Percentiles rank a stretch among this genome's conserved stretches.
Evolutionary conservation across 208 protist genomes (phyloP).

Genomic region (Acanthamoeba triangularis): DNA sequence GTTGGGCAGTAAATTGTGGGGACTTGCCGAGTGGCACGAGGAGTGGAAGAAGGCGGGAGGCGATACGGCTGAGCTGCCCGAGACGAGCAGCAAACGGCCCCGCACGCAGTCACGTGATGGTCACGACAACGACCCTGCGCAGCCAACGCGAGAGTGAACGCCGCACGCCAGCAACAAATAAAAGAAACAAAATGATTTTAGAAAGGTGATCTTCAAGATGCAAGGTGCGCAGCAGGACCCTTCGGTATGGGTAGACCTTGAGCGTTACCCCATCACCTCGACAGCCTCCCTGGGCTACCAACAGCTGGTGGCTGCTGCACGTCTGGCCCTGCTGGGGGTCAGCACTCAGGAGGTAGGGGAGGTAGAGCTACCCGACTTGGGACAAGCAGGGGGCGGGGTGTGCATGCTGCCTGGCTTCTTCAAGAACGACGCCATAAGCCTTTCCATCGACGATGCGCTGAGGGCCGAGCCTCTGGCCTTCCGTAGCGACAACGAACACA

Average conservation of each 20-base stretch:
- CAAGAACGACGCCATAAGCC: constrained; percentile 13
- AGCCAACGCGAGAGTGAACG: too few species aligned
- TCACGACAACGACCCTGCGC: background rate
- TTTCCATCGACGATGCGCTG: constrained; percentile 4
- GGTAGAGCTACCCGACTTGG: background rate
- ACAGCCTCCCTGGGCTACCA: background rate
- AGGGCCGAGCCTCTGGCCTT: background rate
- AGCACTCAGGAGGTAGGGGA: too few species aligned
- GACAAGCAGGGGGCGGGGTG: background rate
- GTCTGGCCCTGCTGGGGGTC: background rate
- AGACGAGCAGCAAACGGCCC: background rate
- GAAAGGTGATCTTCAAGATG: background rate
- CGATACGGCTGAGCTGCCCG: too few species aligned
- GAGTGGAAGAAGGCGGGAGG: background rate
- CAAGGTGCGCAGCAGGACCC: too few species aligned
- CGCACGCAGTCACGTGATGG: background rate
- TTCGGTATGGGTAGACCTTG: background rate
- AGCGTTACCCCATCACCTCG: background rate
- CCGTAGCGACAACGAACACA: constrained; percentile 63
- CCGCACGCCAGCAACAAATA: too few species aligned
- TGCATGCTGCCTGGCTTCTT: constrained; percentile 68
- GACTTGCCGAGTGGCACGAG: background rate
- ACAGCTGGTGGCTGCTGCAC: background rate
- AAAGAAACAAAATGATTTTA: background rate
- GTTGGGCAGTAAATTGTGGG: background rate